phyloP scores from a whole-genome alignment of 306 rosid species.

The Rosa multiflora region DNA sequence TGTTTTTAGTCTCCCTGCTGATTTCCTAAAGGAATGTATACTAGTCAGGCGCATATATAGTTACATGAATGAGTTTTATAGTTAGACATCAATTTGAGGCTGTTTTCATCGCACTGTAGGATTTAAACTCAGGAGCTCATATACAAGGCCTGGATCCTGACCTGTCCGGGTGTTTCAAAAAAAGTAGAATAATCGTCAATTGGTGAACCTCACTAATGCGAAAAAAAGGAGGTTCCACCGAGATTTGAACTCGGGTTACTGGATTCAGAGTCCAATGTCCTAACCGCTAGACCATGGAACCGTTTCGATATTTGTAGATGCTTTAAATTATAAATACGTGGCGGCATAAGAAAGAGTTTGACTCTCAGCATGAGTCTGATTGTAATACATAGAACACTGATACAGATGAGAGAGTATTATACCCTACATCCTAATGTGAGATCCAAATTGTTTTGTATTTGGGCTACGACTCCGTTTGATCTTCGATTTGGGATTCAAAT shows the following conservation, averaged over 20 bases:
- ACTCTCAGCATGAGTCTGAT: no score
- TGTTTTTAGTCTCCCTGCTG: neutral
- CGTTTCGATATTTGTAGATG: accelerated
- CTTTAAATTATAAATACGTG: neutral
- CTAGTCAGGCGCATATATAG: neutral
- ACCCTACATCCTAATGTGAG: no score
- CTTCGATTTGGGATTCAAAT: no score
- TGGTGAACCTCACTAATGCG: no score
- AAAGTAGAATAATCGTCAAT: no score
- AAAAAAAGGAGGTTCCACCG: constrained; percentile 4
- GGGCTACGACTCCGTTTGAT: no score
- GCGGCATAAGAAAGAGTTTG: no score
- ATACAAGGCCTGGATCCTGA: neutral
- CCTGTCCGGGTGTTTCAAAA: no score
- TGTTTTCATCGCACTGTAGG: neutral
- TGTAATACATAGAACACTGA: no score
- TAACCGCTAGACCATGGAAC: constrained; percentile 18
- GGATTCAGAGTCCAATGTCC: constrained; percentile 13
- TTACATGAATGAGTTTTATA: neutral
- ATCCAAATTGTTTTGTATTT: no score
- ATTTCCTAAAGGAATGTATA: neutral
- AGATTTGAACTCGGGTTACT: constrained; percentile 9
- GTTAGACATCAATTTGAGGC: neutral
- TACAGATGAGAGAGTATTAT: no score
- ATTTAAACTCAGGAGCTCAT: neutral